phyloP scores from a whole-genome alignment of 2,329 filamentous ascomycete species.

The Aspergillus caelatus region DNA sequence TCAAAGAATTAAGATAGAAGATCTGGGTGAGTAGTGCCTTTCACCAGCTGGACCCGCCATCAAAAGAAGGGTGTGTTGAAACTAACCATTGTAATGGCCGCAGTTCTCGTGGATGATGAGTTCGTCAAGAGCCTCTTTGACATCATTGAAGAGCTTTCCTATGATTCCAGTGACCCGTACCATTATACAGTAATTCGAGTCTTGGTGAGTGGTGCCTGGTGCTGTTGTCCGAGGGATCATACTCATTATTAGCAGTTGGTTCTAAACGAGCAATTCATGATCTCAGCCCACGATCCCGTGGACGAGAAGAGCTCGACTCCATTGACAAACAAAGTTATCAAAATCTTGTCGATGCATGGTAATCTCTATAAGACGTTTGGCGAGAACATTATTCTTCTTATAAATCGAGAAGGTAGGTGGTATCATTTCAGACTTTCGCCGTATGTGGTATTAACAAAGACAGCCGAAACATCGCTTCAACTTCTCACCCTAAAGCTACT shows the following conservation, averaged over 20 bases:
- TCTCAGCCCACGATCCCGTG: slow-evolving; percentile 63
- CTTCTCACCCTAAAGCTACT: slow-evolving; percentile 94
- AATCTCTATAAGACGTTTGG: slow-evolving; percentile 89
- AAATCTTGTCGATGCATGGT: slow-evolving; percentile 80
- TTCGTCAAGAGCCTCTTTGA: slow-evolving; percentile 84
- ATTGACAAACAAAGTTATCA: slow-evolving; percentile 91
- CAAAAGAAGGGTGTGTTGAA: neutral
- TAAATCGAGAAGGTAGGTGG: slow-evolving; percentile 78
- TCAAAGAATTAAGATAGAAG: slow-evolving; percentile 74
- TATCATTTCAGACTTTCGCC: neutral
- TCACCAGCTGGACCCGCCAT: neutral
- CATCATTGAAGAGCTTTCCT: slow-evolving; percentile 83
- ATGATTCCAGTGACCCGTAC: slow-evolving; percentile 88
- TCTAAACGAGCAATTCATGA: slow-evolving; percentile 97
- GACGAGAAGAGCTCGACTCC: slow-evolving; percentile 49
- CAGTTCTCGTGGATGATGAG: slow-evolving; percentile 67
- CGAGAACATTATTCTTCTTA: slow-evolving; percentile 91
- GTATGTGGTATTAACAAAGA: slow-evolving; percentile 18
- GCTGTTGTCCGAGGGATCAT: slow-evolving; percentile 17
- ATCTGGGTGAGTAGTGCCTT: slow-evolving; percentile 64
- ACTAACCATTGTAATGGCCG: slow-evolving; percentile 1
- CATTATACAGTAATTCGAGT: slow-evolving; percentile 95
- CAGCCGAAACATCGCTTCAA: slow-evolving; percentile 85
- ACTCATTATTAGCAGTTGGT: slow-evolving; percentile 67
- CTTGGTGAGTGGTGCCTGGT: slow-evolving; percentile 62